phyloP scores from a whole-genome alignment of 495 filamentous ascomycete species.

The Pyronema omphalodes region DNA sequence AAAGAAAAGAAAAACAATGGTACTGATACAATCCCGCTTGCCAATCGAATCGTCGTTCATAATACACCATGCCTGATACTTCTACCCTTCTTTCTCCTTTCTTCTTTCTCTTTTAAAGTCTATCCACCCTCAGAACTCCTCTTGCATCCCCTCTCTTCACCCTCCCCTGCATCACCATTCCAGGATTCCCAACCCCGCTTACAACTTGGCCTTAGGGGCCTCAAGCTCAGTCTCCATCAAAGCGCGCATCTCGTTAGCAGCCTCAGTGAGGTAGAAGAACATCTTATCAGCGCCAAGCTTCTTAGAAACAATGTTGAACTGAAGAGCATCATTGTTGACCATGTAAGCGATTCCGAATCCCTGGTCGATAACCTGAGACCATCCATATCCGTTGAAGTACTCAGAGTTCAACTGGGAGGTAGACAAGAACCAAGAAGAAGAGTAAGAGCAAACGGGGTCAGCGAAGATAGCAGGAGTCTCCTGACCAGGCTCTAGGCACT shows the following conservation, averaged over 20 bases:
- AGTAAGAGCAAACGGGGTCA: slow-evolving; percentile 76
- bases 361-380: slow-evolving; percentile 94
- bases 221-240: slow-evolving; percentile 68
- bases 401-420: slow-evolving; percentile 82
- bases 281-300: slow-evolving; percentile 76
- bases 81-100: background rate
- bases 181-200: slow-evolving; percentile 11
- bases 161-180: no score
- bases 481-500: slow-evolving; percentile 65
- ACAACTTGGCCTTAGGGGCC: slow-evolving; percentile 80
- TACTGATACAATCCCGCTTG: no score
- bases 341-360: slow-evolving; percentile 98
- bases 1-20: no score
- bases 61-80: background rate
- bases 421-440: slow-evolving; percentile 71
- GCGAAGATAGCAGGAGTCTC: slow-evolving; percentile 63
- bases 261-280: slow-evolving; percentile 87
- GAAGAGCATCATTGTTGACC: slow-evolving; percentile 95
- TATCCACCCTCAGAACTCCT: no score
- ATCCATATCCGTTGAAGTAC: slow-evolving; percentile 98
- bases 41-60: no score
- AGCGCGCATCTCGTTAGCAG: slow-evolving; percentile 76
- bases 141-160: no score
- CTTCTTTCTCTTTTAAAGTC: no score
- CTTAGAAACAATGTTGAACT: slow-evolving; percentile 98